Percentiles rank a stretch among this genome's conserved stretches.
phyloP scores from a whole-genome alignment of 345 rosid genomes.

The Eucalyptus erythrocorys region DNA sequence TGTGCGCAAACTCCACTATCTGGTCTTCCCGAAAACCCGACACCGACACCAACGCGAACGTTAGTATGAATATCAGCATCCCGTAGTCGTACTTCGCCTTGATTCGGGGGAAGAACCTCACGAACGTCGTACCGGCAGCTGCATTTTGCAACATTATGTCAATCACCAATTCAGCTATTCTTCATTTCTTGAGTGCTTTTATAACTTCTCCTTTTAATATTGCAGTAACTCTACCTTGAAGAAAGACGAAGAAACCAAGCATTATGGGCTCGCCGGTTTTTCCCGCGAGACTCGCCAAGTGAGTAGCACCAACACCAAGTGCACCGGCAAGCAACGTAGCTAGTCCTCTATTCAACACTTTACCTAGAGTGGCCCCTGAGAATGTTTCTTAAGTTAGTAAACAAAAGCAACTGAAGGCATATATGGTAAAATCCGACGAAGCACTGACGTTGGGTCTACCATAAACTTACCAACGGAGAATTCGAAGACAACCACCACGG shows the following conservation, averaged over 20 bases:
- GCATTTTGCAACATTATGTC: not conserved
- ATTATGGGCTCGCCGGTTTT: constrained; percentile 41
- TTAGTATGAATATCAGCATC: constrained; percentile 57
- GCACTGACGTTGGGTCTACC: not conserved
- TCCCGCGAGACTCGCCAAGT: constrained; percentile 42
- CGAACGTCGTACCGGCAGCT: constrained; percentile 55
- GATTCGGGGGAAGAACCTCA: constrained; percentile 59
- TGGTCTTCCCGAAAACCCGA: constrained; percentile 52
- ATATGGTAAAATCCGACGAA: not conserved
- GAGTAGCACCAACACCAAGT: constrained; percentile 58
- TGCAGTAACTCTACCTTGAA: constrained; percentile 21
- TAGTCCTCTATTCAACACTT: constrained; percentile 47
- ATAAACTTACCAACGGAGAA: constrained; percentile 52
- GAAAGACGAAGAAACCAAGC: constrained; percentile 52
- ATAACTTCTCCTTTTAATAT: not conserved
- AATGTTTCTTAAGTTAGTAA: not conserved
- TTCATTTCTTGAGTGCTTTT: not conserved
- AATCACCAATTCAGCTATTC: not conserved
- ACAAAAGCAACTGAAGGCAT: not conserved
- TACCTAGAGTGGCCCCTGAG: constrained; percentile 49
- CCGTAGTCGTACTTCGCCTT: constrained; percentile 87
- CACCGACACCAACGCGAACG: constrained; percentile 57
- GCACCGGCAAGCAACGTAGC: constrained; percentile 65
- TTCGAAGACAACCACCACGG: constrained; percentile 80
- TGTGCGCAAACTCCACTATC: constrained; percentile 31